Conservation (phyloP, 805 yeast genomes). For the Kodamaea sagamina region DNA sequence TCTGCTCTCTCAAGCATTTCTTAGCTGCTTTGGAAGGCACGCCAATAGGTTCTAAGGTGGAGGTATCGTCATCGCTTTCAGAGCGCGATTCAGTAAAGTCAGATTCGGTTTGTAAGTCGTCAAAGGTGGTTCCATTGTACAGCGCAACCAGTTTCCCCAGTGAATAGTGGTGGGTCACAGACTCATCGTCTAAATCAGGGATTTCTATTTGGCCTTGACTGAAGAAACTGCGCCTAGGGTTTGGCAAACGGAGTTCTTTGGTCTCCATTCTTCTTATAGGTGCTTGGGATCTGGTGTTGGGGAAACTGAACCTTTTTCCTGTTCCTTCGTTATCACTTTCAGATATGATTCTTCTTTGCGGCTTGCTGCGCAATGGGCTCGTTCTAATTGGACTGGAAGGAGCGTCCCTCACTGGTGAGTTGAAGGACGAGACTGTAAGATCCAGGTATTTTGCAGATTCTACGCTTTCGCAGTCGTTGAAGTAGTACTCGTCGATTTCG, state of each 20-base stretch:
- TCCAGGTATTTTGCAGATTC: slow-evolving; percentile 16
- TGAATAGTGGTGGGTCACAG: slow-evolving; percentile 13
- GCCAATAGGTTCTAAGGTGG: slow-evolving; percentile 36
- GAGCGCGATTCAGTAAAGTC: slow-evolving; percentile 24
- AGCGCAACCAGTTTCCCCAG: slow-evolving; percentile 11
- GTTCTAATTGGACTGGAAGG: not conserved
- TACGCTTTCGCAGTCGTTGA: slow-evolving; percentile 14
- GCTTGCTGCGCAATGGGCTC: slow-evolving; percentile 1
- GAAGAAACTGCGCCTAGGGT: slow-evolving; percentile 10
- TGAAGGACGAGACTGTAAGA: slow-evolving; percentile 10
- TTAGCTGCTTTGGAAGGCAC: slow-evolving; percentile 36
- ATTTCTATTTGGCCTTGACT: slow-evolving; percentile 42
- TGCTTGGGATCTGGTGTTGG: slow-evolving; percentile 24
- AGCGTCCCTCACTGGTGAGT: slow-evolving; percentile 2
- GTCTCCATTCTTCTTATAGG: not conserved
- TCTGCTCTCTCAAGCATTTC: slow-evolving; percentile 29
- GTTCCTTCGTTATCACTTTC: slow-evolving; percentile 36
- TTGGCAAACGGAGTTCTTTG: not conserved
- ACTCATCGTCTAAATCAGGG: slow-evolving; percentile 35
- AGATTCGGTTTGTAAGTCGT: slow-evolving; percentile 22
- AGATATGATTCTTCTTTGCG: slow-evolving; percentile 11
- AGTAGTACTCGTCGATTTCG: slow-evolving; percentile 15
- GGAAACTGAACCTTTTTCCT: slow-evolving; percentile 41
- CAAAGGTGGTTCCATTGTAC: slow-evolving; percentile 28
- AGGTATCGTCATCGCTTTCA: slow-evolving; percentile 15